phyloP scores from a whole-genome alignment of 192 early-diverging fungal species.

The Backusella macrospora region DNA sequence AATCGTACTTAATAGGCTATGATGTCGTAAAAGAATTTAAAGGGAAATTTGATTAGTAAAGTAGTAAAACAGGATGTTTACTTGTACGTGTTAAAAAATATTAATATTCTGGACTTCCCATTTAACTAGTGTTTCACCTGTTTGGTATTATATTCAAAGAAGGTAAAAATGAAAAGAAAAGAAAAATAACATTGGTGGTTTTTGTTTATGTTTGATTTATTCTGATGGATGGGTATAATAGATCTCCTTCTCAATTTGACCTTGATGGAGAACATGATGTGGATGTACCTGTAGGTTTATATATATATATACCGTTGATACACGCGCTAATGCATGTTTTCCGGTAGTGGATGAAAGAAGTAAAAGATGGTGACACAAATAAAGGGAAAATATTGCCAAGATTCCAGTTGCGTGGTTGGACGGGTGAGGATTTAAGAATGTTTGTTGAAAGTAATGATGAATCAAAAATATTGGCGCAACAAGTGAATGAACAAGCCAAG shows the following conservation, averaged over 20 bases:
- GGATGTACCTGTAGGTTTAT: slow-evolving; percentile 34
- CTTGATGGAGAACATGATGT: slow-evolving; percentile 45
- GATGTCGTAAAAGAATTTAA: slow-evolving; percentile 49
- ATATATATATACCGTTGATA: not conserved
- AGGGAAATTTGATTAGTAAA: slow-evolving; percentile 51
- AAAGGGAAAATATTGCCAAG: slow-evolving; percentile 43
- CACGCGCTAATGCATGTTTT: not conserved
- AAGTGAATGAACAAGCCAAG: slow-evolving; percentile 32
- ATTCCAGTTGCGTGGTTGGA: slow-evolving; percentile 39
- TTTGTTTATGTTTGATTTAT: not conserved
- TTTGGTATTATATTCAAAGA: slow-evolving; percentile 42
- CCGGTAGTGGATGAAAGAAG: slow-evolving; percentile 42
- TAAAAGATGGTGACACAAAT: slow-evolving; percentile 24
- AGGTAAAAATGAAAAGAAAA: too few relatives aligned
- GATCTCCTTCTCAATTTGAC: slow-evolving; percentile 16
- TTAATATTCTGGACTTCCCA: not conserved
- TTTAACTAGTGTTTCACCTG: slow-evolving; percentile 38
- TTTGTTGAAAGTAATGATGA: slow-evolving; percentile 30
- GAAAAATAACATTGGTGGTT: not conserved
- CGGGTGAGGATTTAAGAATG: slow-evolving; percentile 19
- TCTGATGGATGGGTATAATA: not conserved
- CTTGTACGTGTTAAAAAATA: not conserved
- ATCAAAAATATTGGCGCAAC: slow-evolving; percentile 19
- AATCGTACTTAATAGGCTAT: too few relatives aligned
- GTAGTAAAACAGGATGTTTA: not conserved